Conservation (phyloP, 768 basidiomycete species). For the Termitomyces sp. region DNA sequence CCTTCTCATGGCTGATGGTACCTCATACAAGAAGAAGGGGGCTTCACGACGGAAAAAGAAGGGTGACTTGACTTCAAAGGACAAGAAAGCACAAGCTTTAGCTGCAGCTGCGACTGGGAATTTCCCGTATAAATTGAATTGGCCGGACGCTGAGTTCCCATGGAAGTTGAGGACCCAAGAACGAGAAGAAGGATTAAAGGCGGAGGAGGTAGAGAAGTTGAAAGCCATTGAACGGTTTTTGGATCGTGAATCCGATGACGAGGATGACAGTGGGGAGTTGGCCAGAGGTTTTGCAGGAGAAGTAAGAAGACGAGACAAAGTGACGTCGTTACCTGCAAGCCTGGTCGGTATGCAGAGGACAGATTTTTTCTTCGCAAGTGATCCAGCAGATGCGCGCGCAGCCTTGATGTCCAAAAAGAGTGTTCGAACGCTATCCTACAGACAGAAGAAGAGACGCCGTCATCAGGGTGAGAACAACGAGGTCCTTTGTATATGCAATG, state of each 20-base stretch:
- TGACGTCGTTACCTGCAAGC: conserved; percentile 46
- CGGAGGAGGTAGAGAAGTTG: conserved; percentile 55
- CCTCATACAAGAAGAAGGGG: conserved; percentile 33
- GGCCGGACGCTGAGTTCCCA: conserved; percentile 76
- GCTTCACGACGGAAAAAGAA: conserved; percentile 46
- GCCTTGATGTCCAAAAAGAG: conserved; percentile 70
- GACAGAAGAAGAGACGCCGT: conserved; percentile 37
- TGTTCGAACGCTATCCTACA: conserved; percentile 53
- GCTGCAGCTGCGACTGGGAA: conserved; percentile 22
- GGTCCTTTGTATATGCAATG: conserved; percentile 59
- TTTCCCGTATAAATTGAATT: conserved; percentile 52
- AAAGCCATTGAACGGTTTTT: conserved; percentile 66
- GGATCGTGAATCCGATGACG: conserved; percentile 65
- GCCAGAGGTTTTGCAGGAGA: conserved; percentile 9
- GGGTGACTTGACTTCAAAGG: conserved; percentile 26
- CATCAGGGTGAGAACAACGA: conserved; percentile 38
- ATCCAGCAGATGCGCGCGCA: conserved; percentile 72
- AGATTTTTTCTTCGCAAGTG: conserved; percentile 44
- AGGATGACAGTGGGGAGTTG: conserved; percentile 34
- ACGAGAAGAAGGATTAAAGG: conserved; percentile 42
- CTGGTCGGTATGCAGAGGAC: conserved; percentile 24
- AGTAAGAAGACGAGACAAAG: conserved; percentile 49
- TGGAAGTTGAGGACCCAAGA: conserved; percentile 64
- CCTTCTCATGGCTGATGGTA: conserved; percentile 21
- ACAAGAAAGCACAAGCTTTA: conserved; percentile 23